Base-by-base conservation (phyloP, 1,284 basidiomycete genomes). In the Puccinia horiana region DNA sequence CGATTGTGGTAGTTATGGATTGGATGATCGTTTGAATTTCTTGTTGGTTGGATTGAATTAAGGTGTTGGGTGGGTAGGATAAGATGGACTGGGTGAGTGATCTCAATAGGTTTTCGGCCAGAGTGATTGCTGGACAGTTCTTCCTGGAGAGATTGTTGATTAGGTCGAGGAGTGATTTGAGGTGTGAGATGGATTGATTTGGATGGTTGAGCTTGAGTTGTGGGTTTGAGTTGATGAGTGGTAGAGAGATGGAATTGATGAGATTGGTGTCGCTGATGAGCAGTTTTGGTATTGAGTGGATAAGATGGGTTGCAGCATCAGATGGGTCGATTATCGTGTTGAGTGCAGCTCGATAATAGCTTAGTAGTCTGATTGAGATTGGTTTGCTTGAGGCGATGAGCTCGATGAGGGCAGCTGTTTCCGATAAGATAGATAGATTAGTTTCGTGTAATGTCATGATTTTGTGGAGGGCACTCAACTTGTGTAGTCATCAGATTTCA, bases 341-440 rank as follows among this genome's bases (percentile, higher is more conserved):
- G 40, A 74, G 18, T 37, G 70, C 70, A 5, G n/a, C 16, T 3
- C 32, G n/a, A 32, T 74, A 74, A 44, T 81, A 81, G 18, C 70
- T 49, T 11, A 74, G 32, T 12, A 81, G 56, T 40, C 79, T 20
- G 44, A 40, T 26, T 8, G 79, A 81, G 47, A 72, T 44, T 40
- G 52, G 70, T 11, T 29, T 14, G 37, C 52, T 73, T 12, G 69
- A 23, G 18, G 42, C 23, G 29, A 79, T 37, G 29, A 79, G 65
- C 5, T 49, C 20, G 67, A 44, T 69, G 67, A 44, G 40, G 1
- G 67, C 18, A 29, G 23, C 67, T 44, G 23, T 63, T 29, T 32
- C 5, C 4, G 61, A 63, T 63, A 26, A 63, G 16, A 40, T 6
- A 26, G 18, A 40, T 67, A 18, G 8, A 23, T 23, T 9, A 58